phyloP scores from a whole-genome alignment of 1,139 yeast genomes.

The Saccharomyces hybrid region DNA sequence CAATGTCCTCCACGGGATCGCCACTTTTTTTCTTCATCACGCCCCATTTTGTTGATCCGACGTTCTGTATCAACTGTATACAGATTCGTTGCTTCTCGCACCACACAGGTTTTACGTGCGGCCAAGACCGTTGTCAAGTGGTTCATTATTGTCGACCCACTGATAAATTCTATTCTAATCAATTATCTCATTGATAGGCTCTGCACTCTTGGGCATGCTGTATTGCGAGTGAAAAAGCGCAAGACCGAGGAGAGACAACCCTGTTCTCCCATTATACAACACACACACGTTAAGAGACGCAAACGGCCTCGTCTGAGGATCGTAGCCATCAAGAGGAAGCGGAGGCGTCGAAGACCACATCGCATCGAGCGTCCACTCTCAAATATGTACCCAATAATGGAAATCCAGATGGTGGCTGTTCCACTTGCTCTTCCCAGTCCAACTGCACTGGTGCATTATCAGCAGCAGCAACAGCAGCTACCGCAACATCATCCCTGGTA shows the following conservation, averaged over 20 bases:
- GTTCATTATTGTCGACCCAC: constrained; percentile 1
- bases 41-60: background rate
- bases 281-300: background rate
- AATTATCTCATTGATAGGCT: background rate
- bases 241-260: background rate
- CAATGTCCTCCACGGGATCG: background rate
- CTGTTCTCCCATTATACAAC: background rate
- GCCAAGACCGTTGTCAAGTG: background rate
- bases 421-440: background rate
- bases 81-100: background rate
- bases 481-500: background rate
- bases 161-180: background rate
- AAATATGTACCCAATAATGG: background rate
- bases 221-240: background rate
- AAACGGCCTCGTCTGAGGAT: background rate
- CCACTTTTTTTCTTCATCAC: background rate
- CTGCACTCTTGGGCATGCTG: background rate
- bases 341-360: background rate
- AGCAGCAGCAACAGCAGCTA: background rate
- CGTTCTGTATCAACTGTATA: background rate
- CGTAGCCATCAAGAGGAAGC: background rate
- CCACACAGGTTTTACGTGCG: background rate
- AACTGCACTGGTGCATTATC: background rate
- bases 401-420: background rate
- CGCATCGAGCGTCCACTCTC: background rate